These are phyloP conservation scores for Ophiognomonia clavigignenti-juglandacearum DNA, from an alignment of 2,329 filamentous ascomycete species.

Conservation along the genomic window DNA sequence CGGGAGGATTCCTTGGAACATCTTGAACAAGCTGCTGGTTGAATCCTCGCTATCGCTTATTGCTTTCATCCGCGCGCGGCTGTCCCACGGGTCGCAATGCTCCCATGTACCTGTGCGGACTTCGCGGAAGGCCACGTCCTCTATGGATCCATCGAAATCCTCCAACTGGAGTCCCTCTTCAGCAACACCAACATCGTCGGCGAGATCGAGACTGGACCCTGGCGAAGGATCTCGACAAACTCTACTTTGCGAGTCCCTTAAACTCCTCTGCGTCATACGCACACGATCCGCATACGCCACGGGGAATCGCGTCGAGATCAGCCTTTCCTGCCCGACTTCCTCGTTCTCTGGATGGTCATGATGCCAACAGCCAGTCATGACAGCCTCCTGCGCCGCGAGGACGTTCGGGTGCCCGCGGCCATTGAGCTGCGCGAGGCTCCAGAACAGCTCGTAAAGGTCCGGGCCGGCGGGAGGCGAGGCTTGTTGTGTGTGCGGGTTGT, in stretches of 20 bases:
- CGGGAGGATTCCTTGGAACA: conserved; percentile 73
- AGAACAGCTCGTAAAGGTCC: conserved; percentile 33
- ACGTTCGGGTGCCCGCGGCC: conserved; percentile 34
- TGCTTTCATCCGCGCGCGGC: conserved; percentile 57
- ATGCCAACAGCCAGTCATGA: conserved; percentile 45
- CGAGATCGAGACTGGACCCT: conserved; percentile 45
- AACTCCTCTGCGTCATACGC: conserved; percentile 34
- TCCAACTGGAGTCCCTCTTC: too few species aligned
- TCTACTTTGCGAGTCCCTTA: conserved; percentile 37
- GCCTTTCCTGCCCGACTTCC: conserved; percentile 38
- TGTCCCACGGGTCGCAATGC: conserved; percentile 70
- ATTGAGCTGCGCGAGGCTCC: conserved; percentile 35
- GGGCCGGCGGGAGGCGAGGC: conserved; percentile 24
- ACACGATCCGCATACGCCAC: conserved; percentile 58
- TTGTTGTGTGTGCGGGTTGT: conserved; percentile 39
- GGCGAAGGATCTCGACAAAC: conserved; percentile 21
- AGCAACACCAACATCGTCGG: conserved; percentile 62
- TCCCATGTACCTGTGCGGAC: conserved; percentile 70
- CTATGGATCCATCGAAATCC: too few species aligned
- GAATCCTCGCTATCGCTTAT: conserved; percentile 68
- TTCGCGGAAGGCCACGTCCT: too few species aligned
- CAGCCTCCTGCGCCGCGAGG: conserved; percentile 39
- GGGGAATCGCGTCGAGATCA: conserved; percentile 32
- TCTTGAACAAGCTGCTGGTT: conserved; percentile 67
- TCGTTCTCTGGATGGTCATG: too few species aligned